Base-by-base conservation (phyloP, 116 monocot species). In the Phalaenopsis hybrid region DNA sequence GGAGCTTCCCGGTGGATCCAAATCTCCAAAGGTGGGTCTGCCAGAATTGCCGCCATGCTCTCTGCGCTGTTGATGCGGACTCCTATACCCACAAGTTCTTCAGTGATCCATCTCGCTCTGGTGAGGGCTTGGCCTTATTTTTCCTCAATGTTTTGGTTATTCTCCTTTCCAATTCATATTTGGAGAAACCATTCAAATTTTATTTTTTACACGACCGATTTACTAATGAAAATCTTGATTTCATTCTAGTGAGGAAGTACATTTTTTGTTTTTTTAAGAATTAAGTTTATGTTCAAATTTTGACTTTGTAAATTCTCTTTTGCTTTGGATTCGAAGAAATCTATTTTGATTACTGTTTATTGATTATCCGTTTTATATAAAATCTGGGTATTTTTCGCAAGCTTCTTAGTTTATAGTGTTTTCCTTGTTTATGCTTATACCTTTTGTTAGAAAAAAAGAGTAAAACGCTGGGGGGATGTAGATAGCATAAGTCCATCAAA, bases 11-110 rank as follows among this genome's bases (percentile, higher is more conserved):
- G 33, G 83, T 92, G 44, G 91, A 97, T 84, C 91, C 94, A 15
- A 89, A 75, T 59, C 84, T 92, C 6, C 94, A 91, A 3, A 74
- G 92, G 81, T 90, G 89, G 92, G 86, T 89, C 34, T 96, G 96
- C 82, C 96, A 96, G 90, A 91, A 92, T 74, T 92, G 94, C 82
- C 91, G 87, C 83, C 85, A 92, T 82, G 82, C 89, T 20, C 87
- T 94, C 68, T 91, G 89, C 78, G 88, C 94, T 81, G 92, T 90
- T 81, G 96, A 92, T 25, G 90, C 86, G 46, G 97, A 94, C 5
- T 91, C 94, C 58, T 90, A 84, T 58, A 86, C 90, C 49, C 94
- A 97, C 82, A 92, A 90, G 87, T 90, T 92, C 89, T 84, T 85
- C 88, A 83, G 55, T 83, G 91, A 91, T 63, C 81, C 94, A 25